Evolutionary conservation across 2,329 filamentous ascomycete genomes (phyloP).

Genomic region (Neofusicoccum umdonicola): DNA sequence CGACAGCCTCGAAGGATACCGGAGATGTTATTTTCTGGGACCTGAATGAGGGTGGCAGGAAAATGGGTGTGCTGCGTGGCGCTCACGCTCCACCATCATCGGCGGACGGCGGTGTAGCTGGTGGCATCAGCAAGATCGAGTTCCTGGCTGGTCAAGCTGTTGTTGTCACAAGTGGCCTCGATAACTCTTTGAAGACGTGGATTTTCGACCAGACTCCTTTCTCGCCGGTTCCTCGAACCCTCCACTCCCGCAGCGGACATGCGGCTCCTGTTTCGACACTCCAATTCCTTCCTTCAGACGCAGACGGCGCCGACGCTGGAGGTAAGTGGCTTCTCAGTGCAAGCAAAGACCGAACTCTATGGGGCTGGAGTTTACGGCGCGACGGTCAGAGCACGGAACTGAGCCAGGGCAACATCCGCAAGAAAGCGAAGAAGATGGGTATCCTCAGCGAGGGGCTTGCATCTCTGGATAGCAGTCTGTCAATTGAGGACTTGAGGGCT

Average conservation of each 20-base stretch:
- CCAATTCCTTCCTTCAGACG: constrained; percentile 80
- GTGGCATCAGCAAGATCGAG: constrained; percentile 82
- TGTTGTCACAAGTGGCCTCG: constrained; percentile 82
- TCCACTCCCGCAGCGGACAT: constrained; percentile 86
- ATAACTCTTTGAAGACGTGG: constrained; percentile 95
- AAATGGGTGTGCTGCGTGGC: constrained; percentile 81
- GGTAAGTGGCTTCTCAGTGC: constrained; percentile 95
- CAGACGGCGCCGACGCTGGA: constrained; percentile 81
- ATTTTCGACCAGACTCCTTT: constrained; percentile 93
- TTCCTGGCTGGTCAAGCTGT: constrained; percentile 89
- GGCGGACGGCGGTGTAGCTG: constrained; percentile 54
- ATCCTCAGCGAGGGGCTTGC: constrained; percentile 60
- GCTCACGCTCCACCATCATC: constrained; percentile 77
- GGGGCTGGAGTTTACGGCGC: constrained; percentile 92
- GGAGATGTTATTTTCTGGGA: constrained; percentile 97
- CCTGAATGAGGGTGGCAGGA: constrained; percentile 80
- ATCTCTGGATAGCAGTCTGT: constrained; percentile 60
- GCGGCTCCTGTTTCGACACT: constrained; percentile 80
- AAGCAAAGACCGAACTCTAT: constrained; percentile 84
- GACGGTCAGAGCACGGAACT: constrained; percentile 93
- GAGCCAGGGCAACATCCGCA: constrained; percentile 84
- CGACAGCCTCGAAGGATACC: constrained; percentile 73
- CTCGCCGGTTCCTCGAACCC: constrained; percentile 76
- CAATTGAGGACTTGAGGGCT: constrained; percentile 74
- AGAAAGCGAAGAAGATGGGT: constrained; percentile 86